Evolutionary conservation across 148 eudicot species (phyloP).

Genomic region (Rhododendron williamsianum): DNA sequence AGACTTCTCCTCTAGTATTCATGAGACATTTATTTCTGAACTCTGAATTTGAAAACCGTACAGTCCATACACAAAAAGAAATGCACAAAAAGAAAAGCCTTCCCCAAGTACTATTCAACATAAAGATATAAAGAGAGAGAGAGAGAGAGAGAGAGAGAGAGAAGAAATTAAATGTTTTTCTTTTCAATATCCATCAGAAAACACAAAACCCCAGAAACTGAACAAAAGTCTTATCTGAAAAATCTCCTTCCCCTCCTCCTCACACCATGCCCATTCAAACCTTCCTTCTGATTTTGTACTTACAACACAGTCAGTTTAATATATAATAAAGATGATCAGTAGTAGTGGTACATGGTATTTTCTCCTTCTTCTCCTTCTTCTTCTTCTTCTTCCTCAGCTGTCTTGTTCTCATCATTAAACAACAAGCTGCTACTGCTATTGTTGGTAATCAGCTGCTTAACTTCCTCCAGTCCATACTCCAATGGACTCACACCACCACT

Average conservation of each 20-base stretch:
- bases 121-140: background rate
- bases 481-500: background rate
- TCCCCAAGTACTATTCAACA: constrained; percentile 17
- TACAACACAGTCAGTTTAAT: background rate
- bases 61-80: constrained; percentile 10
- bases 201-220: constrained; percentile 19
- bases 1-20: background rate
- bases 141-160: background rate
- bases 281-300: background rate
- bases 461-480: constrained; percentile 16
- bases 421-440: background rate
- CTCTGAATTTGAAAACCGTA: constrained; percentile 1
- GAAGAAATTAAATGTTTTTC: background rate
- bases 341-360: background rate
- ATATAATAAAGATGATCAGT: background rate
- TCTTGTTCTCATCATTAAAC: background rate
- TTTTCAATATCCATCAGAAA: constrained; percentile 12
- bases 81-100: constrained; percentile 18
- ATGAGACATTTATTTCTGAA: background rate
- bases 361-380: background rate
- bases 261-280: background rate
- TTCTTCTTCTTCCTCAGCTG: background rate
- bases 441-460: constrained; percentile 25
- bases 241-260: background rate
- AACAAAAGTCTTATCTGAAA: constrained; percentile 5